Evolutionary conservation across 2,329 filamentous ascomycete genomes (phyloP).

Genomic region (Botrytis hyacinthi): DNA sequence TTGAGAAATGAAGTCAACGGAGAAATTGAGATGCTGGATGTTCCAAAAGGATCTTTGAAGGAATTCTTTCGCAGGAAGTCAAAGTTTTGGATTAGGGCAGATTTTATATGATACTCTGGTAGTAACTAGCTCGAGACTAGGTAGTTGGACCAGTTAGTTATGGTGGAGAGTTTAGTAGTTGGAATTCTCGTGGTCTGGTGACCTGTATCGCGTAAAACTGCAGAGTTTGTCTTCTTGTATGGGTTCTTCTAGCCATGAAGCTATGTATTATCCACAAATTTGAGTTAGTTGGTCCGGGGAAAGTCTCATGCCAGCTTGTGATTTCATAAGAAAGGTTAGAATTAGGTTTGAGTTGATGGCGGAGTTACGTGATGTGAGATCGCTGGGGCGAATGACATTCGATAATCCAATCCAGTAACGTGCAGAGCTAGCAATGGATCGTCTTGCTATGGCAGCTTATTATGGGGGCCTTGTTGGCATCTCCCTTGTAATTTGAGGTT

Average conservation of each 20-base stretch:
- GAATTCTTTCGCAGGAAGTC: neutral
- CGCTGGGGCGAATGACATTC: no score
- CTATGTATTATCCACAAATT: neutral
- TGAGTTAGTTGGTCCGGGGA: accelerated
- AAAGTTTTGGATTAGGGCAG: neutral
- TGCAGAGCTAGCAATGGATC: no score
- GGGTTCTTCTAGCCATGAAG: neutral
- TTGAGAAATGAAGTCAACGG: no score
- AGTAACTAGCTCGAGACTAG: neutral
- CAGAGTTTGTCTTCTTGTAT: neutral
- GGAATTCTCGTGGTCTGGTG: neutral
- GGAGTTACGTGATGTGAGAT: no score
- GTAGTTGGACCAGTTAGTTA: neutral
- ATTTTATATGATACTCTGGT: neutral
- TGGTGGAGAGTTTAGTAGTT: neutral
- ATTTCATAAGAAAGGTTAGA: no score
- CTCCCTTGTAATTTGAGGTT: no score
- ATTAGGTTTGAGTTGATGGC: no score
- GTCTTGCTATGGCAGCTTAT: no score
- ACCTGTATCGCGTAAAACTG: neutral
- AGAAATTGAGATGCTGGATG: no score
- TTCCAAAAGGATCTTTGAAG: neutral
- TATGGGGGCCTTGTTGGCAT: no score
- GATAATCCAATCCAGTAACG: no score
- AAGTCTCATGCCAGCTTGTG: no score